Evolutionary conservation across 768 basidiomycete species (phyloP).

Genomic region (Holtermannia corniformis): DNA sequence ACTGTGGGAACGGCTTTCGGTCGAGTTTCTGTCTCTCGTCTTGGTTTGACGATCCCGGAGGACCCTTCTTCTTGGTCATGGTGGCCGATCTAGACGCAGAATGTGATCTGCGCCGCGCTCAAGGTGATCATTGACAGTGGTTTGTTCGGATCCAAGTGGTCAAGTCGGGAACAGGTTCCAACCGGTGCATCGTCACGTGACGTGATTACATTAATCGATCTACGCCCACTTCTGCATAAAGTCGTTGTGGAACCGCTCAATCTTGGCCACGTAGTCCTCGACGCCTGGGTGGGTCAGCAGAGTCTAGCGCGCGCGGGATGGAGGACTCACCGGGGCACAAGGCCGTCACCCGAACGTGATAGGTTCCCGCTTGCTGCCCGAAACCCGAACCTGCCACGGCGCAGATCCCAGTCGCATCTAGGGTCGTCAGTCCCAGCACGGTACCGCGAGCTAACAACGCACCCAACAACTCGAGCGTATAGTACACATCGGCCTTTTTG

Average conservation of each 20-base stretch:
- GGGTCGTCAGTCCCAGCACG: background rate
- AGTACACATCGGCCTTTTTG: constrained; percentile 80
- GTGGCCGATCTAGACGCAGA: too few relatives aligned
- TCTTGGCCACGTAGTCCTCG: constrained; percentile 77
- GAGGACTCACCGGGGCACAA: constrained; percentile 56
- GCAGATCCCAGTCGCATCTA: constrained; percentile 51
- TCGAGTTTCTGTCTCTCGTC: too few relatives aligned
- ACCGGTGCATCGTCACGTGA: too few relatives aligned
- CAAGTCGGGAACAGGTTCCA: too few relatives aligned
- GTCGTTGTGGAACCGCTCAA: constrained; percentile 63
- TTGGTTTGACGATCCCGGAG: too few relatives aligned
- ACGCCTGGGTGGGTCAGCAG: constrained; percentile 47
- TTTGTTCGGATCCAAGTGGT: too few relatives aligned
- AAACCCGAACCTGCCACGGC: constrained; percentile 91
- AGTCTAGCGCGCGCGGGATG: background rate
- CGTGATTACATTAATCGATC: too few relatives aligned
- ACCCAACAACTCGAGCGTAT: constrained; percentile 73
- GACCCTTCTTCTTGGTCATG: too few relatives aligned
- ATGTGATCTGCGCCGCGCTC: too few relatives aligned
- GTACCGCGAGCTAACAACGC: constrained; percentile 29
- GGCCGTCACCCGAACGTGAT: constrained; percentile 87
- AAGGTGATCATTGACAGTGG: too few relatives aligned
- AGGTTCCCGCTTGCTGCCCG: constrained; percentile 80
- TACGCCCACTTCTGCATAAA: constrained; percentile 50
- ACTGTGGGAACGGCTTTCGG: too few relatives aligned